These are phyloP conservation scores for Daldinia eschscholtzii DNA, from an alignment of 2,329 filamentous ascomycete species.

Conservation along the genomic window DNA sequence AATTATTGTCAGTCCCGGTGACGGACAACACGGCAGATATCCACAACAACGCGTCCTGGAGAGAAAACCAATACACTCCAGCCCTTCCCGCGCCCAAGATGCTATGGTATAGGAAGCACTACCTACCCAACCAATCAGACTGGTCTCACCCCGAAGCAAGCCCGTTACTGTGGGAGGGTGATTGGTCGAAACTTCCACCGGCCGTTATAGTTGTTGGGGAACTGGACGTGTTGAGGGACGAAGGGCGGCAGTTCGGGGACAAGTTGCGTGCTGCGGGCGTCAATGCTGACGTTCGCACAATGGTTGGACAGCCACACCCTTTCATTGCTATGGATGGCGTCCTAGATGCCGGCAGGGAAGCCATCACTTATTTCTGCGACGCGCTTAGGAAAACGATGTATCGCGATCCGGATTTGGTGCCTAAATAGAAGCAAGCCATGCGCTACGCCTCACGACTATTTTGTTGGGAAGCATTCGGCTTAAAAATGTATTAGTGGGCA, in stretches of 20 bases:
- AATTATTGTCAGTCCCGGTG: slow-evolving; percentile 69
- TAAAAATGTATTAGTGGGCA: neutral
- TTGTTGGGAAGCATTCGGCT: neutral
- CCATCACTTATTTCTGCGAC: slow-evolving; percentile 61
- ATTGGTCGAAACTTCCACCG: slow-evolving; percentile 64
- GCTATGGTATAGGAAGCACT: slow-evolving; percentile 71
- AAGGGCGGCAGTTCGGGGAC: slow-evolving; percentile 65
- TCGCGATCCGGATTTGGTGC: slow-evolving; percentile 1
- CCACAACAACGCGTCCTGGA: slow-evolving; percentile 61
- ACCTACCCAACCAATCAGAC: slow-evolving; percentile 62
- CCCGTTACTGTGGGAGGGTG: slow-evolving; percentile 63
- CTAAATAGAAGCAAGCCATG: slow-evolving; percentile 11
- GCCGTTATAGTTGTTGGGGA: slow-evolving; percentile 67
- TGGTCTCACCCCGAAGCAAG: slow-evolving; percentile 66
- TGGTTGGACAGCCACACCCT: slow-evolving; percentile 69
- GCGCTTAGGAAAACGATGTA: slow-evolving; percentile 45
- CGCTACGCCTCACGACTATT: neutral
- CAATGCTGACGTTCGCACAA: slow-evolving; percentile 61
- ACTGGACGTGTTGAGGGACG: slow-evolving; percentile 67
- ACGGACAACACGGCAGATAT: slow-evolving; percentile 67
- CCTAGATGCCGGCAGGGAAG: slow-evolving; percentile 63
- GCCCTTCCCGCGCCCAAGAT: slow-evolving; percentile 69
- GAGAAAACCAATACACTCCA: slow-evolving; percentile 63
- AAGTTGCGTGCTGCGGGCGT: slow-evolving; percentile 63
- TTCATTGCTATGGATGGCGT: slow-evolving; percentile 70